These are phyloP conservation scores for Metschnikowia proteae DNA, from an alignment of 805 yeast species.

Conservation along the genomic window DNA sequence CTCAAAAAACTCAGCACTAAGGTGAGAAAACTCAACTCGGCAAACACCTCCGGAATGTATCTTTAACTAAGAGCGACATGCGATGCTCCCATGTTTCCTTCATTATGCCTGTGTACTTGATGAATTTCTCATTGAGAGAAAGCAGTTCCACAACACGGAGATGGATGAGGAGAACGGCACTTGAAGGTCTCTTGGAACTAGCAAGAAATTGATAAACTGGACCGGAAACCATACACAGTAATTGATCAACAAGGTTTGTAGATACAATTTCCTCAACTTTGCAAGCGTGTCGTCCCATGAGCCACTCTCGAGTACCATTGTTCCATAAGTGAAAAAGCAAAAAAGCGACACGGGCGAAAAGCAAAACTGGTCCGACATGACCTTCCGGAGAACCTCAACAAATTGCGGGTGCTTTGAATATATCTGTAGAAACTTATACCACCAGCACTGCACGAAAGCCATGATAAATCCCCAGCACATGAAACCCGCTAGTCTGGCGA, in stretches of 20 bases:
- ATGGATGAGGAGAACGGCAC: conserved; percentile 86
- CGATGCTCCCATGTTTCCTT: not conserved
- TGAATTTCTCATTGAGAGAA: conserved; percentile 71
- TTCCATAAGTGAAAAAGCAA: conserved; percentile 79
- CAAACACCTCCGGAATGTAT: conserved; percentile 27
- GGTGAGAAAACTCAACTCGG: conserved; percentile 23
- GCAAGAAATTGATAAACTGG: conserved; percentile 68
- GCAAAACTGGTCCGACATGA: conserved; percentile 81
- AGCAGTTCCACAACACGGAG: conserved; percentile 93
- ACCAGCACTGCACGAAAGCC: conserved; percentile 79
- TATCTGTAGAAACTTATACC: conserved; percentile 84
- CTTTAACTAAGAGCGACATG: conserved; percentile 6
- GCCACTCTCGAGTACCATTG: conserved; percentile 75
- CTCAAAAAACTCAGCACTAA: conserved; percentile 18
- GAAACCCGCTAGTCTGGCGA: conserved; percentile 71
- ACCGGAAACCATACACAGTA: conserved; percentile 81
- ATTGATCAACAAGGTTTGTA: conserved; percentile 64
- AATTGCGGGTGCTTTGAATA: conserved; percentile 80
- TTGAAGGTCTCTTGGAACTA: conserved; percentile 70
- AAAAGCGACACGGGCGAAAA: conserved; percentile 85
- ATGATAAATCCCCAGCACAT: conserved; percentile 83
- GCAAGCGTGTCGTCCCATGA: conserved; percentile 56
- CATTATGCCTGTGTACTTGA: not conserved
- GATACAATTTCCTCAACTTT: conserved; percentile 63
- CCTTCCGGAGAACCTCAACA: conserved; percentile 81